phyloP scores from a whole-genome alignment of 2,329 filamentous ascomycete species.

The Diplodia intermedia region DNA sequence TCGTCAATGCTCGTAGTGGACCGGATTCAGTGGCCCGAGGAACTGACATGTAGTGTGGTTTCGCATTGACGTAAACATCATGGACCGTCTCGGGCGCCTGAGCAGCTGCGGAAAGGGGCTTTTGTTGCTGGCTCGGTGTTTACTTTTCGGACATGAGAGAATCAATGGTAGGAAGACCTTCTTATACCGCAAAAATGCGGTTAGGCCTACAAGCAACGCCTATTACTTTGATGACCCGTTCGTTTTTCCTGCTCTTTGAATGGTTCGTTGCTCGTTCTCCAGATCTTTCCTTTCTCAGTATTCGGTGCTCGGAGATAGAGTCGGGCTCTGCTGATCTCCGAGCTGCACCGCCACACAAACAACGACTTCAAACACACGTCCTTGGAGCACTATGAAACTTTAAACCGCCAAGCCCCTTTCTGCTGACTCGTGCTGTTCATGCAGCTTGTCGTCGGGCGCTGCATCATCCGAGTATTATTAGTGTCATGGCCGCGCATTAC shows the following conservation, averaged over 20 bases:
- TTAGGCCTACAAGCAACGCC: not conserved
- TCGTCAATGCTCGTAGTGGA: not conserved
- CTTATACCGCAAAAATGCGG: not conserved
- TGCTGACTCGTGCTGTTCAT: not conserved
- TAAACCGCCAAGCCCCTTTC: not conserved
- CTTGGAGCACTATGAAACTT: not conserved
- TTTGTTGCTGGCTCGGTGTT: not conserved
- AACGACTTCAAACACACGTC: not conserved
- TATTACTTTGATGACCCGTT: not conserved
- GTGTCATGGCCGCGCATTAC: not conserved
- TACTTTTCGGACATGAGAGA: not conserved
- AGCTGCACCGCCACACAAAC: not conserved
- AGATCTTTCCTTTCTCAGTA: not conserved
- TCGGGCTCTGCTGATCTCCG: slow-evolving; percentile 1
- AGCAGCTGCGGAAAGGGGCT: not conserved
- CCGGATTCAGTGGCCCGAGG: not conserved
- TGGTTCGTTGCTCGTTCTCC: slow-evolving; percentile 4
- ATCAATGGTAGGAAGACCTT: not conserved
- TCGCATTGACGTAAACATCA: not conserved
- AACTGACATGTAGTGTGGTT: not conserved
- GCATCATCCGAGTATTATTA: not conserved
- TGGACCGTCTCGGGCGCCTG: not conserved
- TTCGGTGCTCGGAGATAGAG: not conserved
- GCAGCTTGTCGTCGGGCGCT: not conserved
- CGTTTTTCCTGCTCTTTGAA: not conserved